These are phyloP conservation scores for Tetrapisispora phaffii DNA, from an alignment of 805 yeast species.

Conservation along the genomic window DNA sequence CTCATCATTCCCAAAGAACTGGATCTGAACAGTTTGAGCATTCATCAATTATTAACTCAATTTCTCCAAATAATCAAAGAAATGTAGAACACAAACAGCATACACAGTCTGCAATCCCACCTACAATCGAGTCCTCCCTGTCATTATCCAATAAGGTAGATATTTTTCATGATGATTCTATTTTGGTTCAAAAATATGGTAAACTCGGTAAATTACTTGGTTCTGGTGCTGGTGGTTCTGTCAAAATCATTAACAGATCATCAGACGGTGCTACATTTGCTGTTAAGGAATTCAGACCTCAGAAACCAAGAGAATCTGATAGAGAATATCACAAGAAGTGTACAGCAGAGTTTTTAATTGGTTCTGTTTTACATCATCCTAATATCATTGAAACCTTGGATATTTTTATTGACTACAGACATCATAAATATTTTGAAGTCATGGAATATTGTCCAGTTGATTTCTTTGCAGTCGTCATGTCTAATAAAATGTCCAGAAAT, in stretches of 20 bases:
- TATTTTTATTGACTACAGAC: constrained; percentile 43
- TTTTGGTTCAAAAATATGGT: constrained; percentile 52
- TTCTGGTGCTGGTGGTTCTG: constrained; percentile 83
- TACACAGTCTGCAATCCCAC: constrained; percentile 28
- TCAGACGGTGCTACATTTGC: constrained; percentile 65
- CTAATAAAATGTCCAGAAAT: constrained; percentile 67
- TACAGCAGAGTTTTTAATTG: constrained; percentile 77
- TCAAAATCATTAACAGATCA: constrained; percentile 57
- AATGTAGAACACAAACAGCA: constrained; percentile 8
- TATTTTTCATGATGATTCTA: constrained; percentile 41
- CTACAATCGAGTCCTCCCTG: constrained; percentile 23
- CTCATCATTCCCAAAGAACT: not conserved
- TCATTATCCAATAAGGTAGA: constrained; percentile 22
- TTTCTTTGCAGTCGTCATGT: constrained; percentile 79
- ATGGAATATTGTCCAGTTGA: constrained; percentile 83
- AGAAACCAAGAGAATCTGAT: constrained; percentile 54
- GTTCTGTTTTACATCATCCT: constrained; percentile 71
- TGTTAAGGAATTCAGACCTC: constrained; percentile 68
- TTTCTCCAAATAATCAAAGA: constrained; percentile 1
- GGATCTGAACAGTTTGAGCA: not conserved
- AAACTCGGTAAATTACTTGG: constrained; percentile 66
- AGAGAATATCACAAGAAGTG: constrained; percentile 77
- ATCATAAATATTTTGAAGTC: constrained; percentile 62
- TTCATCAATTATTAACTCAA: not conserved
- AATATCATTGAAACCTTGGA: constrained; percentile 72